phyloP scores from a whole-genome alignment of 2,329 filamentous ascomycete species.

The Aspergillus sp. region DNA sequence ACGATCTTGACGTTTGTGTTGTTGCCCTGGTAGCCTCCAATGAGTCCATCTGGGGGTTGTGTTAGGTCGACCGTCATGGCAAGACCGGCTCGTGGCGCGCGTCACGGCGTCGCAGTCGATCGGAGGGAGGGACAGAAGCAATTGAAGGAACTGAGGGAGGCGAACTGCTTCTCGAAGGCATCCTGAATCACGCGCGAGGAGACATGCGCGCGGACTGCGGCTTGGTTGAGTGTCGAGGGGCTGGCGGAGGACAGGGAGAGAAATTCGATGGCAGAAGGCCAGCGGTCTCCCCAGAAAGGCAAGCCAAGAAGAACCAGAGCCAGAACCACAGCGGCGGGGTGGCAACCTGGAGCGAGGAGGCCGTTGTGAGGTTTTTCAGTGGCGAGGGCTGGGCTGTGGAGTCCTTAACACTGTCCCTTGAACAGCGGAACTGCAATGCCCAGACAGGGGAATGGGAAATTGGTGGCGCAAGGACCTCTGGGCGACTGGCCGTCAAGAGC shows the following conservation, averaged over 20 bases:
- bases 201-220: not conserved
- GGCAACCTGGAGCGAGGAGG: too few species aligned
- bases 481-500: too few species aligned
- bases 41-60: conserved; percentile 28
- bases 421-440: too few species aligned
- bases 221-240: not conserved
- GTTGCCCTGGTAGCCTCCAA: conserved; percentile 27
- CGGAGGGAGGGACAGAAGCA: not conserved
- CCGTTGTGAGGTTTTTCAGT: too few species aligned
- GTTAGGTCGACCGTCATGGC: conserved; percentile 18
- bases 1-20: conserved; percentile 25
- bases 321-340: too few species aligned
- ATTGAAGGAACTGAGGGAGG: not conserved
- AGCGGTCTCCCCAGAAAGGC: too few species aligned
- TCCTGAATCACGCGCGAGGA: not conserved
- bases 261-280: not conserved
- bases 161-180: not conserved
- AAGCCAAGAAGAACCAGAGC: too few species aligned
- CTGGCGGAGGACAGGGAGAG: not conserved
- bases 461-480: too few species aligned
- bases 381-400: too few species aligned
- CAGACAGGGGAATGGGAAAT: too few species aligned
- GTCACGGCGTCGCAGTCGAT: not conserved
- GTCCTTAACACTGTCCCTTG: too few species aligned
- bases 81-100: not conserved